Conservation (phyloP, 495 filamentous ascomycete genomes). For the Penicillium samsonianum region DNA sequence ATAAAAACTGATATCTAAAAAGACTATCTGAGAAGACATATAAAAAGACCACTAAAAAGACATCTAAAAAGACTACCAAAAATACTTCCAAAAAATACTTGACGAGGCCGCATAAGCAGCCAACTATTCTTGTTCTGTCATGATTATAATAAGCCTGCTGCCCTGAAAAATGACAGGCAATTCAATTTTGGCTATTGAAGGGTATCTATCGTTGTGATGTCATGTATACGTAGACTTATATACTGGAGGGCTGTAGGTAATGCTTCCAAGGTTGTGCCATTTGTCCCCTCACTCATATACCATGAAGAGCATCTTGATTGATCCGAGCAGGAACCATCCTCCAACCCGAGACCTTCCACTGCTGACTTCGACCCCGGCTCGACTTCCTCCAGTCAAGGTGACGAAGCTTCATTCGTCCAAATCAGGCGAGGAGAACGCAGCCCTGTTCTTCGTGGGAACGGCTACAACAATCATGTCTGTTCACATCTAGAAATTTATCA, state of each 20-base stretch:
- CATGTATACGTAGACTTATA: conserved; percentile 2
- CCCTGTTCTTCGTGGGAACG: conserved; percentile 61
- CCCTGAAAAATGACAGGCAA: too few relatives aligned
- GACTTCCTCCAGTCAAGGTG: conserved; percentile 41
- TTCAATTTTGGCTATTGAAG: too few relatives aligned
- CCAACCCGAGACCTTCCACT: conserved; percentile 29
- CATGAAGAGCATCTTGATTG: conserved; percentile 18
- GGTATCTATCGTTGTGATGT: conserved; percentile 7
- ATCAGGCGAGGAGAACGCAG: conserved; percentile 44
- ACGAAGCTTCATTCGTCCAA: conserved; percentile 45
- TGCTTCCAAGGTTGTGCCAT: too few relatives aligned
- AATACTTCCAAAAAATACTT: too few relatives aligned
- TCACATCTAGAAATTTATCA: not conserved
- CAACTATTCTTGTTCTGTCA: too few relatives aligned
- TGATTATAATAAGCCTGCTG: too few relatives aligned
- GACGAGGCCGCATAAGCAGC: too few relatives aligned
- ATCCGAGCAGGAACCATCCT: not conserved
- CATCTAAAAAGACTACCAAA: too few relatives aligned
- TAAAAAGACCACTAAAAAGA: too few relatives aligned
- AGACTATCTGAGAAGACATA: too few relatives aligned
- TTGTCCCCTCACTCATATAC: not conserved
- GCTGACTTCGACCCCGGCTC: conserved; percentile 6
- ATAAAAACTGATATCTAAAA: too few relatives aligned
- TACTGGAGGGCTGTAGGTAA: too few relatives aligned
- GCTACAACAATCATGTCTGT: conserved; percentile 63